These are phyloP conservation scores for Scalesia atractyloides DNA, from an alignment of 129 eudicot genomes.

Conservation along the genomic window DNA sequence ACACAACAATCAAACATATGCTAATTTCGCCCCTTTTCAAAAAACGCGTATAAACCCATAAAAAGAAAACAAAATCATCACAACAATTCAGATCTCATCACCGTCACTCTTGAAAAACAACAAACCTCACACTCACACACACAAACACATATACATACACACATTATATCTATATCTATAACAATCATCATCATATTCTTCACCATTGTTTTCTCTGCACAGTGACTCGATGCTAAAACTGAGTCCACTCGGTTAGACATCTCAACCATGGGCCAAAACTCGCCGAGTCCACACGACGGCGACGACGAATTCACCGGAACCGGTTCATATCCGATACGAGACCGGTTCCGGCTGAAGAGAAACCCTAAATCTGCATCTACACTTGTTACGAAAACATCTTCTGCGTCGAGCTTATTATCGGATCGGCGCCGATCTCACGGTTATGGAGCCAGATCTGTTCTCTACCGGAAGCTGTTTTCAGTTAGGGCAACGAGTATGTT, in stretches of 20 bases:
- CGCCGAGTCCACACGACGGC: constrained; percentile 39
- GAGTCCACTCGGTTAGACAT: constrained; percentile 17
- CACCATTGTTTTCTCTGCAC: constrained; percentile 2
- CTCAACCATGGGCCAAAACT: constrained; percentile 38
- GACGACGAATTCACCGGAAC: constrained; percentile 29
- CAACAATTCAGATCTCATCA: constrained; percentile 37
- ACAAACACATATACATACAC: neutral
- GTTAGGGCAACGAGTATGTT: constrained; percentile 57
- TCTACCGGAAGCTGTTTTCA: constrained; percentile 42
- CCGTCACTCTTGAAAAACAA: constrained; percentile 38
- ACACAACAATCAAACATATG: neutral
- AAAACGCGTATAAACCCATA: constrained; percentile 36
- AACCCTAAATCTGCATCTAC: constrained; percentile 43
- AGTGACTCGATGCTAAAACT: constrained; percentile 11
- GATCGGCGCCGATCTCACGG: constrained; percentile 56
- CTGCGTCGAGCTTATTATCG: constrained; percentile 48
- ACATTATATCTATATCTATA: constrained; percentile 5
- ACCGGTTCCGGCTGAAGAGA: constrained; percentile 71
- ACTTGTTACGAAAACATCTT: constrained; percentile 13
- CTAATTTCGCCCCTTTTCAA: constrained; percentile 1
- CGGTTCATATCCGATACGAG: constrained; percentile 60
- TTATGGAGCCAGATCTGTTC: constrained; percentile 42
- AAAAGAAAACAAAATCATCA: constrained; percentile 9
- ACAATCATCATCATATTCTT: constrained; percentile 8
- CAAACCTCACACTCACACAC: constrained; percentile 6